phyloP scores from a whole-genome alignment of 805 yeast genomes.

The Metschnikowia sp. region DNA sequence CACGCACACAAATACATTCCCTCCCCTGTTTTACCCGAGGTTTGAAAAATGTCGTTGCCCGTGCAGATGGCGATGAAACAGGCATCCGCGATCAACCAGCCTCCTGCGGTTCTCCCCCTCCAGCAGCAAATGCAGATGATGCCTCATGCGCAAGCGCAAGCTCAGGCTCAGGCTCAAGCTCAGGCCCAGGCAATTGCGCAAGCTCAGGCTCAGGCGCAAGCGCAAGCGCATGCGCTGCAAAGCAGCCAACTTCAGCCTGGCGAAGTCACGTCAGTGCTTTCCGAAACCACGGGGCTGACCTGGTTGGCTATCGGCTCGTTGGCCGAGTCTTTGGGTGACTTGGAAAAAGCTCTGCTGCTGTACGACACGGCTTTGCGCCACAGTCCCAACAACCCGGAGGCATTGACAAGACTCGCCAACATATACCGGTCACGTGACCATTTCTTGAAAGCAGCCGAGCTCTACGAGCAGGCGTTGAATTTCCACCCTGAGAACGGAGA shows the following conservation, averaged over 20 bases:
- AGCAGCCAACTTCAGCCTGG: conserved; percentile 7
- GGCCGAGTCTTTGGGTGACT: conserved; percentile 86
- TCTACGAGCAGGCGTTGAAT: conserved; percentile 81
- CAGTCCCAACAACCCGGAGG: conserved; percentile 81
- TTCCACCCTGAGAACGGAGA: conserved; percentile 88
- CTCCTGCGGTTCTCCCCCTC: conserved; percentile 15
- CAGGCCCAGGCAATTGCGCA: conserved; percentile 14
- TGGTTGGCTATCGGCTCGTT: conserved; percentile 88
- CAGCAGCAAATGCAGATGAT: conserved; percentile 19
- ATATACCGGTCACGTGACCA: conserved; percentile 85
- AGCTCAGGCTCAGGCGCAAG: conserved; percentile 13
- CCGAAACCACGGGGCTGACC: conserved; percentile 68
- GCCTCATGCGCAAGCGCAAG: conserved; percentile 17
- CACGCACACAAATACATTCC: neutral
- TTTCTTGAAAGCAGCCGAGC: conserved; percentile 91
- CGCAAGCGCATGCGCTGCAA: conserved; percentile 11
- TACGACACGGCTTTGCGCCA: conserved; percentile 85
- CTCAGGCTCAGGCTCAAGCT: conserved; percentile 10
- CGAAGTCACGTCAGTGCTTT: conserved; percentile 15
- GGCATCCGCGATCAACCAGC: conserved; percentile 10
- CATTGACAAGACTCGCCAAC: conserved; percentile 82
- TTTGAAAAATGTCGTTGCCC: conserved; percentile 16
- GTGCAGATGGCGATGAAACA: conserved; percentile 21
- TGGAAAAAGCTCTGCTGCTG: conserved; percentile 83
- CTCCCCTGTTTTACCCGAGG: no score